Conservation (phyloP, 75 land plant genomes). For the Selaginella moellendorffii region DNA sequence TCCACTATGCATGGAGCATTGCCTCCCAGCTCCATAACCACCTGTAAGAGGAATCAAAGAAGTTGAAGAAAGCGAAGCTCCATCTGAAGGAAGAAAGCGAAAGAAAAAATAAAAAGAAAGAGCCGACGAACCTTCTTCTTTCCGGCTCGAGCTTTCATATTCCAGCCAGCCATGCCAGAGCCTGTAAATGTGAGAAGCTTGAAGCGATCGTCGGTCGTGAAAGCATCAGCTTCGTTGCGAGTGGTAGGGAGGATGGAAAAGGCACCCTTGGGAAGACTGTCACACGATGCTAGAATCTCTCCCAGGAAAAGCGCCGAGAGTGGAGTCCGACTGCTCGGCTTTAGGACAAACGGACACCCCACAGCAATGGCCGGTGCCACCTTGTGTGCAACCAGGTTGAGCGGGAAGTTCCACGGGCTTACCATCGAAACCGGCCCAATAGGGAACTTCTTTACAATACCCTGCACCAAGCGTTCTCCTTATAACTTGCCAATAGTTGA, state of each 20-base stretch:
- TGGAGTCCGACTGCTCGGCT: conserved; percentile 32
- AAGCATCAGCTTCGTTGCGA: conserved; percentile 25
- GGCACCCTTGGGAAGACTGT: conserved; percentile 25
- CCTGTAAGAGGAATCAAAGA: conserved; percentile 12
- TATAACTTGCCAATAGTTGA: too few relatives aligned
- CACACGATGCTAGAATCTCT: conserved; percentile 20
- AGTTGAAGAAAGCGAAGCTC: not conserved
- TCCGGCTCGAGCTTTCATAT: conserved; percentile 32
- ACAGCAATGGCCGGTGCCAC: conserved; percentile 10
- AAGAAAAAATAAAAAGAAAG: not conserved
- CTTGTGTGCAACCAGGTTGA: not conserved
- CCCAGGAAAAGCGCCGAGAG: conserved; percentile 26
- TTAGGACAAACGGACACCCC: conserved; percentile 34
- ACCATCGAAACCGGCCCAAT: not conserved
- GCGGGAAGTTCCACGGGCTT: not conserved
- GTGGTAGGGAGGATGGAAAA: conserved; percentile 33
- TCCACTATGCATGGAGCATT: conserved; percentile 39
- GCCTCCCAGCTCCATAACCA: conserved; percentile 36
- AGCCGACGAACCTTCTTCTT: conserved; percentile 28
- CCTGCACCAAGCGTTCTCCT: too few relatives aligned
- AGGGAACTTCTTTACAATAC: not conserved
- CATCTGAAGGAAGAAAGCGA: conserved; percentile 14
- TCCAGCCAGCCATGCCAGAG: conserved; percentile 32
- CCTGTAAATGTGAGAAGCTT: conserved; percentile 34
- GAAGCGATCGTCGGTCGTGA: conserved; percentile 32